Evolutionary conservation across 2,329 filamentous ascomycete genomes (phyloP).

Genomic region (Tolypocladium paradoxum): DNA sequence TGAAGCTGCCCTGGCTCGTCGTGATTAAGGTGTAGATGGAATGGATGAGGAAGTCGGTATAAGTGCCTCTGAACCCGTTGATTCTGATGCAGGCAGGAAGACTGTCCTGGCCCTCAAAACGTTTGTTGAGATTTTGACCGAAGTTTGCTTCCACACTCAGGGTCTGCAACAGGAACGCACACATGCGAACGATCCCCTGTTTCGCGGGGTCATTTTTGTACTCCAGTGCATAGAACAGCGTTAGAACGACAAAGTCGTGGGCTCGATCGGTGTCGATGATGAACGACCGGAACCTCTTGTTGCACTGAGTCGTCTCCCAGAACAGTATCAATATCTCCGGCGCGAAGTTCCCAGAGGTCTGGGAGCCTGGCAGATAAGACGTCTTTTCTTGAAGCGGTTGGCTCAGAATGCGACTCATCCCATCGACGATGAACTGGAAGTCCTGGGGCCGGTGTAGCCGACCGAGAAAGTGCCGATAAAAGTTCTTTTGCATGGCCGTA

Average conservation of each 20-base stretch:
- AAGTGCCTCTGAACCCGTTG: constrained; percentile 74
- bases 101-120: constrained; percentile 80
- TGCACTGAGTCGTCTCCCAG: constrained; percentile 95
- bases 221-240: constrained; percentile 87
- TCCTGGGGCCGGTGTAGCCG: constrained; percentile 87
- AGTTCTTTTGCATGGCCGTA: constrained; percentile 67
- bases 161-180: constrained; percentile 91
- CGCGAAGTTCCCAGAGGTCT: constrained; percentile 72
- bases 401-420: constrained; percentile 84
- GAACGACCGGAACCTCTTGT: constrained; percentile 92
- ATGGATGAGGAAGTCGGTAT: constrained; percentile 90
- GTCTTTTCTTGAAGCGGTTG: constrained; percentile 83
- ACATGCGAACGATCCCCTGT: constrained; percentile 91
- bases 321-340: constrained; percentile 96
- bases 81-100: constrained; percentile 74
- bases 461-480: constrained; percentile 84
- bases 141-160: constrained; percentile 89
- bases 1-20: constrained; percentile 78
- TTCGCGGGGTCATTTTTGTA: constrained; percentile 77
- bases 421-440: constrained; percentile 94
- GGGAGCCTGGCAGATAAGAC: constrained; percentile 79
- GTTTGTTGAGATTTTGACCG: constrained; percentile 79
- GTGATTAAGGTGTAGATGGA: constrained; percentile 90
- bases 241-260: constrained; percentile 83
- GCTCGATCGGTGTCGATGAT: constrained; percentile 92